These are phyloP conservation scores for Sporothrix protearum DNA, from an alignment of 2,329 filamentous ascomycete species.

Conservation along the genomic window DNA sequence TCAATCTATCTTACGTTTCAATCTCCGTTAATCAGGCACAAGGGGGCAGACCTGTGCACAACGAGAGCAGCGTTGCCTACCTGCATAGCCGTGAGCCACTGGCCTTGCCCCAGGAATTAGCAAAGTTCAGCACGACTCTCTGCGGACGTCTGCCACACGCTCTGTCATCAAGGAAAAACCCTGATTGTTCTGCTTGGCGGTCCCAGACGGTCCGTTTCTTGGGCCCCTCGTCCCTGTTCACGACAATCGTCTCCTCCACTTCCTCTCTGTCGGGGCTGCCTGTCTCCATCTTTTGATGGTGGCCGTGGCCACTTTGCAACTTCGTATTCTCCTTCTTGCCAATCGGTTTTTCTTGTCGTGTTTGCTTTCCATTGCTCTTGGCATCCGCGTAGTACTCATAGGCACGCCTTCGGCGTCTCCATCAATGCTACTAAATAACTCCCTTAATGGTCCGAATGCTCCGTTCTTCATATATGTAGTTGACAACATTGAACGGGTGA, in stretches of 20 bases:
- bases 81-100: not conserved
- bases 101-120: not conserved
- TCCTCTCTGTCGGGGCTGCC: not conserved
- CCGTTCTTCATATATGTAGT: too few relatives aligned
- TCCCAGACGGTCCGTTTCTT: conserved; percentile 7
- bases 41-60: not conserved
- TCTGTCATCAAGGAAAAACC: not conserved
- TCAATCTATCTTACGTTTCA: conserved; percentile 15
- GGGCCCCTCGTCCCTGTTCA: conserved; percentile 8
- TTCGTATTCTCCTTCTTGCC: not conserved
- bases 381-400: not conserved
- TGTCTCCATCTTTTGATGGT: not conserved
- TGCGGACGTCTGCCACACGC: not conserved
- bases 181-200: conserved; percentile 16
- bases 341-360: not conserved
- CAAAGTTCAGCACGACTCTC: not conserved
- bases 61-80: not conserved
- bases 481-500: not conserved
- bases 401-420: not conserved
- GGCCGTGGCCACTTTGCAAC: not conserved
- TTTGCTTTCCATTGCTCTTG: not conserved
- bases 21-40: conserved; percentile 22
- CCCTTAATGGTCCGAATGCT: too few relatives aligned
- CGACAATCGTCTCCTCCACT: not conserved
- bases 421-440: too few relatives aligned